phyloP scores from a whole-genome alignment of 176 grass and related monocot genomes.

The Phoenix roebelenii region DNA sequence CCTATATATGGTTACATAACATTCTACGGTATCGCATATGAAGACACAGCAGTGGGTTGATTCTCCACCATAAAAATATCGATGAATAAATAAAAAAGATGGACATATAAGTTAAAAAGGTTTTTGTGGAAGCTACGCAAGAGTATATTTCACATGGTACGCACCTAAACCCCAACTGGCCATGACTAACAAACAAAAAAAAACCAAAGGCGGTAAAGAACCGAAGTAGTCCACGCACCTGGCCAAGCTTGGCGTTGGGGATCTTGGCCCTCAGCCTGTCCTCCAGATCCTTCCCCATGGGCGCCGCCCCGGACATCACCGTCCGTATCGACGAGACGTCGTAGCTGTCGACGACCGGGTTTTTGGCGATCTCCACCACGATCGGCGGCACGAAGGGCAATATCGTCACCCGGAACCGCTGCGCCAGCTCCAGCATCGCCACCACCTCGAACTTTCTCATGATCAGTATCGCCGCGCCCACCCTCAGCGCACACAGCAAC shows the following conservation, averaged over 20 bases:
- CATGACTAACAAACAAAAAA: too few relatives aligned
- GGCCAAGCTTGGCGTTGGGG: constrained; percentile 65
- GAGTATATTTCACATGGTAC: too few relatives aligned
- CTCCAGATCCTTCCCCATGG: constrained; percentile 77
- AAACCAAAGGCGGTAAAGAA: too few relatives aligned
- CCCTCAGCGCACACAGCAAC: constrained; percentile 59
- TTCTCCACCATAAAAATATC: too few relatives aligned
- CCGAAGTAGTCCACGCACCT: constrained; percentile 26
- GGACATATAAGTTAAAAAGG: too few relatives aligned
- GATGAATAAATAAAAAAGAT: too few relatives aligned
- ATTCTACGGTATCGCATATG: too few relatives aligned
- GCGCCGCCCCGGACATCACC: constrained; percentile 83
- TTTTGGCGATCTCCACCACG: constrained; percentile 80
- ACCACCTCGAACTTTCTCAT: constrained; percentile 80
- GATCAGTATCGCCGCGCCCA: constrained; percentile 53
- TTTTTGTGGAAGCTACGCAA: not conserved
- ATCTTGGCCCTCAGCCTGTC: constrained; percentile 54
- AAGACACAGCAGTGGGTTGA: too few relatives aligned
- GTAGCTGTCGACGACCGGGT: constrained; percentile 40
- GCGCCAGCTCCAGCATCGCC: constrained; percentile 52
- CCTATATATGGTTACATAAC: too few relatives aligned
- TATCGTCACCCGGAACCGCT: constrained; percentile 59
- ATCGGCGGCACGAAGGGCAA: constrained; percentile 75
- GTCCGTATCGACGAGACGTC: constrained; percentile 70
- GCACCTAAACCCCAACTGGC: not conserved